Base-by-base conservation (phyloP, 2,329 filamentous ascomycete genomes). In the Massarina eburnea region DNA sequence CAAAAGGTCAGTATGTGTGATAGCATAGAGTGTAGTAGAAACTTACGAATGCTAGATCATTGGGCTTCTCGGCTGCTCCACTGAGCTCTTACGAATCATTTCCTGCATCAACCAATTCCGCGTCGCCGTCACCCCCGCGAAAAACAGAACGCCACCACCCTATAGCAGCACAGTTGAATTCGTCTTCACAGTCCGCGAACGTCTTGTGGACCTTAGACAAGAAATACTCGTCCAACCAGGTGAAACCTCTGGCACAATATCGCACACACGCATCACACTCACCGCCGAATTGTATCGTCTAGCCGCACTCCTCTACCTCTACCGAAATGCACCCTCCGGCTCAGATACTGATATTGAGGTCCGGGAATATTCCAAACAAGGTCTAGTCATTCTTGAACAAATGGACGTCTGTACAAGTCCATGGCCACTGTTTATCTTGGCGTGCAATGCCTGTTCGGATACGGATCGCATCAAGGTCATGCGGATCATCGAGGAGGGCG, bases 201-300 rank as follows among this genome's bases (percentile, higher is more conserved):
- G 44, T 19, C 52, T 61, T 9, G 46, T 47, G 17, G 49, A 47
- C 54, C 43, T 54, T 45, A 49, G 40, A 32, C 62, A 54, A 55
- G 67, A 54, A 46, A 65, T 47, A 45, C 57, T 30, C 45, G 55
- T 46, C 55, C 51, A 41, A 2, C 19, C 48, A 48, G 51, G 55
- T 57, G 54, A 53, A 57, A 65, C 63, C 14, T 43, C 46, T 2
- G 62, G 66, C 6, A 59, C 55, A 24, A 57, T 55, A n/a, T 49
- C 58, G 20, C 58, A 45, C 18, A 64, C 32, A 48, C 68, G 21
- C 59, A 68, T 73, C 53, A 65, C 61, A 37, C 66, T 69, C 30
- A 79, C 77, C 3, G 76, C 77, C 8, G 76, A 79, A 57, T 68
- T 79, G n/a, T 80, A 79, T 48, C 73, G 76, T 5, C 67, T 79